These are phyloP conservation scores for Monilinia fructigena DNA, from an alignment of 2,329 filamentous ascomycete genomes.

Conservation along the genomic window DNA sequence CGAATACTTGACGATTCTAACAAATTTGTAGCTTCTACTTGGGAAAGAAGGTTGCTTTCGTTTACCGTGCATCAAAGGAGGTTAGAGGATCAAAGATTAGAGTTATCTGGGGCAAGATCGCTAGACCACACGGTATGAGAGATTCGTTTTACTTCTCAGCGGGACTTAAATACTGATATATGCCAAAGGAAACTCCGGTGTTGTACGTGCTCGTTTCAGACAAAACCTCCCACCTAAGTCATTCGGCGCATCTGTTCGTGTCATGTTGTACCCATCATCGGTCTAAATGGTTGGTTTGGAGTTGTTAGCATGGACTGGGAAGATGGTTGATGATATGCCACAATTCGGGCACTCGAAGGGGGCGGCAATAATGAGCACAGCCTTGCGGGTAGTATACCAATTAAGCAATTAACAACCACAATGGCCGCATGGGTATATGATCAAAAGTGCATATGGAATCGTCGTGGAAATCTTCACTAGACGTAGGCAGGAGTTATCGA, in stretches of 20 bases:
- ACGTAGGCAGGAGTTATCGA: constrained; percentile 19
- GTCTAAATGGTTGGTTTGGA: constrained; percentile 70
- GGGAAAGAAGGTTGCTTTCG: constrained; percentile 98
- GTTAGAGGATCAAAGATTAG: constrained; percentile 97
- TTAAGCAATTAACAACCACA: constrained; percentile 45
- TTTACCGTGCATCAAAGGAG: constrained; percentile 95
- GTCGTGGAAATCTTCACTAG: constrained; percentile 26
- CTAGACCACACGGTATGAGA: constrained; percentile 81
- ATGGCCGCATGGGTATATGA: constrained; percentile 21
- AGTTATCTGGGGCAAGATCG: constrained; percentile 99
- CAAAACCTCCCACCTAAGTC: constrained; percentile 93
- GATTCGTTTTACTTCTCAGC: background rate
- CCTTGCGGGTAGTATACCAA: constrained; percentile 56
- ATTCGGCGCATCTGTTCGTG: constrained; percentile 92
- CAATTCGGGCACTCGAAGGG: constrained; percentile 50
- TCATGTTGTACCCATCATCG: constrained; percentile 97
- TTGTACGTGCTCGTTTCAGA: constrained; percentile 96
- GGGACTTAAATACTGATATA: constrained; percentile 25
- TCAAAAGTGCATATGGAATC: constrained; percentile 24
- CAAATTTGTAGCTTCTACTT: constrained; percentile 71
- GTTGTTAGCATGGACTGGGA: constrained; percentile 49
- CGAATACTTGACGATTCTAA: constrained; percentile 28
- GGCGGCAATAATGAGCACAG: constrained; percentile 54
- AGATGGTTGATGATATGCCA: constrained; percentile 60
- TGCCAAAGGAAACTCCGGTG: constrained; percentile 82